Evolutionary conservation across 2,329 filamentous ascomycete genomes (phyloP).

Genomic region (Apiospora malaysiana): DNA sequence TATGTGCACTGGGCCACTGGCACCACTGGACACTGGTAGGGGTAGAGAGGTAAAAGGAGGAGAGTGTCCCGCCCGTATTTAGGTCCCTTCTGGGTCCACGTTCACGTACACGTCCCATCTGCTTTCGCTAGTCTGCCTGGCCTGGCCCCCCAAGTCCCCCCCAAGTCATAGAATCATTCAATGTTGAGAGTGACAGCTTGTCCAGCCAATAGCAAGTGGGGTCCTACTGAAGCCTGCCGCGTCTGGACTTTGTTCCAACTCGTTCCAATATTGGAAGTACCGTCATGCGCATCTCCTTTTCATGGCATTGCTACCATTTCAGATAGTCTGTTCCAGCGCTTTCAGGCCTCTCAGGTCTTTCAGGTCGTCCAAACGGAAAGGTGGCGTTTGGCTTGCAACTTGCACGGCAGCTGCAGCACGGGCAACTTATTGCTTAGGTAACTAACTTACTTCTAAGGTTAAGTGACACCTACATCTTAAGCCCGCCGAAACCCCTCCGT

Average conservation of each 20-base stretch:
- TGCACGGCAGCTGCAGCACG: too few species aligned
- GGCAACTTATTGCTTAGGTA: too few species aligned
- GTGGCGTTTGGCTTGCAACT: background rate
- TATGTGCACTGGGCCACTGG: background rate
- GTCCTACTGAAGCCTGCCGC: constrained; percentile 10
- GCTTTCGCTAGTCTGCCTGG: constrained; percentile 16
- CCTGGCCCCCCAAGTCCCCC: background rate
- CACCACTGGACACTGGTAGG: background rate
- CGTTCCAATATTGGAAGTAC: constrained; percentile 3
- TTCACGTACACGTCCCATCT: constrained; percentile 11
- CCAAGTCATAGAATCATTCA: background rate
- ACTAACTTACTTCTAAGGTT: too few species aligned
- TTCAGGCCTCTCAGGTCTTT: background rate
- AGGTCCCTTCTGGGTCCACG: constrained; percentile 16
- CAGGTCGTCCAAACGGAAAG: background rate
- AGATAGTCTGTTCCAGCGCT: background rate
- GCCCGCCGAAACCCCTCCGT: background rate
- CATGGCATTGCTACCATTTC: background rate
- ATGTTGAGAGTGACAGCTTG: constrained; percentile 10
- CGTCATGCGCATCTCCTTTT: constrained; percentile 6
- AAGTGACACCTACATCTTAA: background rate
- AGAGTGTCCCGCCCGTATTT: constrained; percentile 15
- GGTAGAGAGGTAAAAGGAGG: constrained; percentile 2
- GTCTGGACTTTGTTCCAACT: constrained; percentile 19
- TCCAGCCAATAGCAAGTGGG: constrained; percentile 19